Conservation (phyloP, 148 eudicot genomes). For the Talinum fruticosum region DNA sequence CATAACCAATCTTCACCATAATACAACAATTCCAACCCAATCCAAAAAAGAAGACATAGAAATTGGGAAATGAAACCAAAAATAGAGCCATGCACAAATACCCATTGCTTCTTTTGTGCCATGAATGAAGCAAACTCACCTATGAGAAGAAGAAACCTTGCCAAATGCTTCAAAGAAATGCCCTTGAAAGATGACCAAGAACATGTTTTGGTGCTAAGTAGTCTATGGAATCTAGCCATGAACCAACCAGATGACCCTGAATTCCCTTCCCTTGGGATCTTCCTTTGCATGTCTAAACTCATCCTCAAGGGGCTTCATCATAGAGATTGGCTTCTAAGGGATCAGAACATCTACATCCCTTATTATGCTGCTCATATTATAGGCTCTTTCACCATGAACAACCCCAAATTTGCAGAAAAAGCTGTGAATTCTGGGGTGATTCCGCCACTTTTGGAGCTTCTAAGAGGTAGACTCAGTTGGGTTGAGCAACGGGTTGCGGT, state of each 20-base stretch:
- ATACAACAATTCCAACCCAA: background rate
- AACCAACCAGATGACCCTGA: slow-evolving; percentile 57
- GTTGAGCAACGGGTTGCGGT: slow-evolving; percentile 79
- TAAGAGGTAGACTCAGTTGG: slow-evolving; percentile 75
- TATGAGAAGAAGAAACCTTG: slow-evolving; percentile 38
- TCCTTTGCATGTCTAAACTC: slow-evolving; percentile 62
- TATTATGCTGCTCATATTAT: slow-evolving; percentile 86
- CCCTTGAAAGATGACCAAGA: slow-evolving; percentile 42
- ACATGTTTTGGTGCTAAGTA: slow-evolving; percentile 58
- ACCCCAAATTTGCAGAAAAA: slow-evolving; percentile 41
- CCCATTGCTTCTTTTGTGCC: slow-evolving; percentile 68
- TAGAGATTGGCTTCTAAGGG: slow-evolving; percentile 51
- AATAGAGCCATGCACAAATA: slow-evolving; percentile 35
- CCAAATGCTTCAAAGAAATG: slow-evolving; percentile 50
- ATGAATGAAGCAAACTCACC: slow-evolving; percentile 57
- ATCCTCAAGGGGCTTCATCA: slow-evolving; percentile 49
- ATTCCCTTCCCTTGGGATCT: slow-evolving; percentile 70
- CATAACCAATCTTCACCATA: slow-evolving; percentile 6
- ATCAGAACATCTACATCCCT: slow-evolving; percentile 75
- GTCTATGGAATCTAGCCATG: slow-evolving; percentile 78
- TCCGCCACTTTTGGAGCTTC: slow-evolving; percentile 61
- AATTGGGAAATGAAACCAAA: slow-evolving; percentile 18
- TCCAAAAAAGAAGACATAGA: background rate
- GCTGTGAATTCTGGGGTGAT: slow-evolving; percentile 65
- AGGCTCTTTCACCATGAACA: slow-evolving; percentile 83